Evolutionary conservation across 768 basidiomycete genomes (phyloP), one percentile per base, ranked within the genome.

Genomic region (Boletellus ananiceps): DNA sequence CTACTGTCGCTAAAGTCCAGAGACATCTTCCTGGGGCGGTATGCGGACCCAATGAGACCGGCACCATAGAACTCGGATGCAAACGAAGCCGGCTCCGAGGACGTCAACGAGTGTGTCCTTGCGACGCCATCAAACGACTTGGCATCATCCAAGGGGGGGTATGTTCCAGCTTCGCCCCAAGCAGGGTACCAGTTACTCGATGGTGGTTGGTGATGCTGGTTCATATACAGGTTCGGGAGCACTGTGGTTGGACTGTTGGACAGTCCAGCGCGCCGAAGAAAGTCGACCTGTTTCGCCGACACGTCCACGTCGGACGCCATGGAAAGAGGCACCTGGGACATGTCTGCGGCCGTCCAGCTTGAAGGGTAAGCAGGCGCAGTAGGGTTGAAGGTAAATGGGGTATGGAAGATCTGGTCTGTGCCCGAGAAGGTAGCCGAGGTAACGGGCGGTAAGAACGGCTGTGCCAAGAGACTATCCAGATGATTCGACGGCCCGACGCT

Each of bases 241-340:
- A 52, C 21, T 15, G 31, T 39, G 5, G 58, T 5, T 3, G 54
- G 27, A 34, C 8, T 37, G 12, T 8, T 52, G 11, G 57, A 44
- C 8, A 57, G 33, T 0, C 69, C 68, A 0, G 60, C 49, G 14
- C 69, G 72, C n/a, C 67, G 66, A 41, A 78, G 54, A 5, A 73
- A 44, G 11, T 82, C 80, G 1, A 71, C 64, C 47, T 80, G 74
- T 47, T 78, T 77, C 11, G 69, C 69, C 16, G 71, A 50, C 55
- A 75, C 70, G 32, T 83, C 81, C 0, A 66, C n/a, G 33, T 63
- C 62, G 12, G 59, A 49, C 12, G 57, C 5, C 32, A 59, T 31
- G 4, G 59, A 23, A 19, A 68, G 41, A 2, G 65, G 55, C 8
- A 60, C 2, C 36, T 63, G 57, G 3, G 54, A 11, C 23, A 58